phyloP scores from a whole-genome alignment of 2,329 filamentous ascomycete genomes.

The Sporothrix mexicana region DNA sequence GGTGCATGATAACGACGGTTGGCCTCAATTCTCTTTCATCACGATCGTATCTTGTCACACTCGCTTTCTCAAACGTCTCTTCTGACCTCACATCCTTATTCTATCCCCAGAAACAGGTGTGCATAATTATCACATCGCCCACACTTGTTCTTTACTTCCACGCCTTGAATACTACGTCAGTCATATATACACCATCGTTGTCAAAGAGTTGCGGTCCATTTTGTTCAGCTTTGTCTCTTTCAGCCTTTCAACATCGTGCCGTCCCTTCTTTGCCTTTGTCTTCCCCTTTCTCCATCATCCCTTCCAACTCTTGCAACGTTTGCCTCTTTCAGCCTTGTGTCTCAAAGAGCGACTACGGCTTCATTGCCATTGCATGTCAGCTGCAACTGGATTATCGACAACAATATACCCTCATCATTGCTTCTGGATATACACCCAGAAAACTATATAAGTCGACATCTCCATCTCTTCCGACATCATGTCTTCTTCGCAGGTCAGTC shows the following conservation, averaged over 20 bases:
- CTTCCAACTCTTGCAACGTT: too few species aligned
- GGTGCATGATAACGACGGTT: too few species aligned
- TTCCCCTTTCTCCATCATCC: not conserved
- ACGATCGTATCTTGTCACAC: not conserved
- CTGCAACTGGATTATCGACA: not conserved
- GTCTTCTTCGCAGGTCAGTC: not conserved
- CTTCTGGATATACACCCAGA: not conserved
- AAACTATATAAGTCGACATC: not conserved
- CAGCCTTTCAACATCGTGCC: not conserved
- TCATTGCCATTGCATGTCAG: not conserved
- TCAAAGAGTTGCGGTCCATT: too few species aligned
- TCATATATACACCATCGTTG: not conserved
- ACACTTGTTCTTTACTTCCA: conserved; percentile 22
- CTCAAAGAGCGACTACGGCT: not conserved
- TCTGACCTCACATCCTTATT: not conserved
- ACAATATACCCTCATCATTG: not conserved
- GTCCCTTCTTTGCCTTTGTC: not conserved
- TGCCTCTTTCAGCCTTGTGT: not conserved
- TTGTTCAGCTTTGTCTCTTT: not conserved
- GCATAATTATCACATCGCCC: not conserved
- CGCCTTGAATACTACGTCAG: not conserved
- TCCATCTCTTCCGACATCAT: not conserved
- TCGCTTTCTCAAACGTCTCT: not conserved
- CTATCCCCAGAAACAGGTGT: not conserved
- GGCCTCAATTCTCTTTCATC: not conserved